phyloP scores from a whole-genome alignment of 2,329 filamentous ascomycete species.

The Cladosporium colombiae region DNA sequence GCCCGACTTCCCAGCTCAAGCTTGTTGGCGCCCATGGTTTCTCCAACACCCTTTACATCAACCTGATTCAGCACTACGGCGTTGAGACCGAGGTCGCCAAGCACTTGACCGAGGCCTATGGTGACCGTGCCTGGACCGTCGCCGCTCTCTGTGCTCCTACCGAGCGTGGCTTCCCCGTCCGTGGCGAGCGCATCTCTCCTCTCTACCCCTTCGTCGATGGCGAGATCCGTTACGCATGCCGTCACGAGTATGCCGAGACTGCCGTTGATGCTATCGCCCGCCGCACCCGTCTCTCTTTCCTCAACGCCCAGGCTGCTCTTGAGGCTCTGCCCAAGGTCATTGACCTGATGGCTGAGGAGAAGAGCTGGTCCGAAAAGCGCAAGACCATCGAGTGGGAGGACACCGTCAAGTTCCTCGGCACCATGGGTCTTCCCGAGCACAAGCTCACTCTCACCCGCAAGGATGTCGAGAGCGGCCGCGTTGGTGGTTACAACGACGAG shows the following conservation, averaged over 20 bases:
- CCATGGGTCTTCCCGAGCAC: constrained; percentile 62
- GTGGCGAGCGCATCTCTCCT: constrained; percentile 74
- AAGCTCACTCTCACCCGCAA: constrained; percentile 57
- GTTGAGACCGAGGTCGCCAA: constrained; percentile 89
- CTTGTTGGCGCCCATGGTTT: constrained; percentile 83
- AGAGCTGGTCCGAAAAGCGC: constrained; percentile 72
- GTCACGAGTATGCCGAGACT: constrained; percentile 89
- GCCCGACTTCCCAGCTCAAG: constrained; percentile 81
- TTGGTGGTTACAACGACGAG: constrained; percentile 51
- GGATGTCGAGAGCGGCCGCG: constrained; percentile 60
- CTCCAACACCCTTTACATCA: constrained; percentile 90
- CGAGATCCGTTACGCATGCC: constrained; percentile 83
- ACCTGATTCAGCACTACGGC: constrained; percentile 89
- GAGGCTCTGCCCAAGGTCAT: constrained; percentile 83
- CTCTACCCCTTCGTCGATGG: constrained; percentile 91
- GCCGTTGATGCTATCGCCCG: constrained; percentile 85
- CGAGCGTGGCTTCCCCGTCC: constrained; percentile 75
- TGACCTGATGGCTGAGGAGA: constrained; percentile 83
- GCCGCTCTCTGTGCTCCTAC: constrained; percentile 77
- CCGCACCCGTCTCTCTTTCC: constrained; percentile 80
- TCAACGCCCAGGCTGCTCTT: constrained; percentile 87
- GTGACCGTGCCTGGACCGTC: constrained; percentile 89
- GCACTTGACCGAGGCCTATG: constrained; percentile 84
- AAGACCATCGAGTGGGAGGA: constrained; percentile 82
- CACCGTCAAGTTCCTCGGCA: constrained; percentile 58